Evolutionary conservation across 1,139 yeast species (phyloP), one percentile per base, ranked within the genome.

Genomic region (Geotrichum bryndzae): DNA sequence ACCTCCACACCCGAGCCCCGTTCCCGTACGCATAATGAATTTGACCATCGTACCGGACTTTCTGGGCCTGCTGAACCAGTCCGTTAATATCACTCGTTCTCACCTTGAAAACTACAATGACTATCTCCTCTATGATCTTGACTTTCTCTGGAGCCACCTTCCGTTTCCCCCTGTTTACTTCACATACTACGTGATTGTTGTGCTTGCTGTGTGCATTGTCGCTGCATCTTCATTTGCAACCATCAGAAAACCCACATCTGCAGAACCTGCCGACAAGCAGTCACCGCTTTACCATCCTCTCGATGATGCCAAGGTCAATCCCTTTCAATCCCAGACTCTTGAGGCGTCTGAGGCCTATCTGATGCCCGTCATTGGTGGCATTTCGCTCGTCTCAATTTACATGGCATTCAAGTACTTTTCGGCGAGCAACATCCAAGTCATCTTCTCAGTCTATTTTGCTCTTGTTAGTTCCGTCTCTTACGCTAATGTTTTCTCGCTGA

Each of bases 241-340:
- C 0, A 59, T 83, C 11, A 71, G 74, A 51, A 75, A 76, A 63
- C 87, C 87, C 0, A 51, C 62, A 10, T 77, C 77, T 61, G 84
- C 85, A 1, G 67, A 69, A 18, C 75, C 74, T 23, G 81, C 86
- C 1, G 74, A 73, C 57, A 66, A 68, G 8, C 73, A 75, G 33
- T 77, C 77, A 56, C 75, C 75, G 1, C 66, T 75, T 29, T 83
- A 76, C 70, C 85, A 84, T 68, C 81, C 80, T 11, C 66, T 79
- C 0, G 86, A 83, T 67, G 72, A 59, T 45, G 46, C 56, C 27
- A 52, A 52, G 15, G 33, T 41, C 1, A 56, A 53, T 29, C 54
- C 53, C 45, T 35, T 13, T 18, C 61, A n/a, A 33, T 62, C 45
- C 27, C 59, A 22, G 54, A 55, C 52, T 57, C 64, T 70, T 61